A percentile compares a stretch with the other conserved stretches of the same genome.
Evolutionary conservation across 1,284 basidiomycete genomes (phyloP).

Genomic region (Sphagnurus paluster): DNA sequence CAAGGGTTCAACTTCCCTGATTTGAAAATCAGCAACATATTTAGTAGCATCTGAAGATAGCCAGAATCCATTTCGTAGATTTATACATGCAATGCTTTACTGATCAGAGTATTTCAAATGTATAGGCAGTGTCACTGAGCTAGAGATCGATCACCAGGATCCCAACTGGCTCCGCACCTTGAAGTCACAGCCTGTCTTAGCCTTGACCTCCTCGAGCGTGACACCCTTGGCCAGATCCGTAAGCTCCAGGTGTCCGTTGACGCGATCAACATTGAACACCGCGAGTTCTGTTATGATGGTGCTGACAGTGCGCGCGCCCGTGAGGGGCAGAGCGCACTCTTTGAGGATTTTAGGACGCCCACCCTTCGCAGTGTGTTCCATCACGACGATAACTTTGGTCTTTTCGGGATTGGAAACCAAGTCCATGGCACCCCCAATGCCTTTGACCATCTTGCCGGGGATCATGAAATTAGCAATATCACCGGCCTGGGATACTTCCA

Average conservation of each 20-base stretch:
- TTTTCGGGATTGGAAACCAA: constrained; percentile 91
- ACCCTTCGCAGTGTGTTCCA: constrained; percentile 90
- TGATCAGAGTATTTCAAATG: no score
- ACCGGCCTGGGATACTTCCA: constrained; percentile 92
- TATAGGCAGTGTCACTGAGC: no score
- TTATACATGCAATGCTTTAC: no score
- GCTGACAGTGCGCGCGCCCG: constrained; percentile 84
- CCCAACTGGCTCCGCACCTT: constrained; percentile 49
- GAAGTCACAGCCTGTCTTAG: constrained; percentile 86
- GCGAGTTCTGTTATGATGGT: constrained; percentile 92
- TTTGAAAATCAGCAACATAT: no score
- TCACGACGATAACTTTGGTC: constrained; percentile 86
- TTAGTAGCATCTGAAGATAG: no score
- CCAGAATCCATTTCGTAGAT: no score
- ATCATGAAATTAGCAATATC: constrained; percentile 99
- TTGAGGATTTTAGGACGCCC: constrained; percentile 87
- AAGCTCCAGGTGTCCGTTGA: constrained; percentile 71
- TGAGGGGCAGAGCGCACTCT: constrained; percentile 83
- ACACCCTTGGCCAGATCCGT: constrained; percentile 84
- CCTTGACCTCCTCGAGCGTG: constrained; percentile 80
- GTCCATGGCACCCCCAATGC: constrained; percentile 96
- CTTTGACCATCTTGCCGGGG: constrained; percentile 89
- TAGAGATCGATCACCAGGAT: constrained; percentile 24
- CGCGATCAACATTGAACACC: constrained; percentile 87
- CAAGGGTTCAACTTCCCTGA: no score